Evolutionary conservation across 192 early-diverging fungal species (phyloP).

Genomic region (Backusella parvicylindrica): DNA sequence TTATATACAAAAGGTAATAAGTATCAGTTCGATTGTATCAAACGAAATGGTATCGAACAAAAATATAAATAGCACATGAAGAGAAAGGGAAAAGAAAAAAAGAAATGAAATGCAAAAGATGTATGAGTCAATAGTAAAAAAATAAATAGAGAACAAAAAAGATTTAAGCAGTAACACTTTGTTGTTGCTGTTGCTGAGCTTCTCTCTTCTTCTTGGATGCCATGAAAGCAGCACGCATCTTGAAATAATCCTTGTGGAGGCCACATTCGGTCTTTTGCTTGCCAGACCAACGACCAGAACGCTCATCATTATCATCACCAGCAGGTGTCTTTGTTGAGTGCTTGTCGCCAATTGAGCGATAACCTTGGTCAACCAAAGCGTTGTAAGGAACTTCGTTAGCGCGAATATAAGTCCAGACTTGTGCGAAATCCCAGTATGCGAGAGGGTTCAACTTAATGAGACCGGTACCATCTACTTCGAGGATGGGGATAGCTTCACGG

Average conservation of each 20-base stretch:
- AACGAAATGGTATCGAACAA: neutral
- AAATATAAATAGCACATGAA: neutral
- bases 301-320: constrained; percentile 66
- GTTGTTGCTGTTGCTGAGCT: constrained; percentile 19
- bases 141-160: neutral
- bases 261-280: constrained; percentile 93
- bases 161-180: neutral
- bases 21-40: neutral
- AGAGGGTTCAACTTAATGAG: constrained; percentile 92
- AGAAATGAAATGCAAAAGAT: neutral
- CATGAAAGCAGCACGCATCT: constrained; percentile 79
- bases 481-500: constrained; percentile 67
- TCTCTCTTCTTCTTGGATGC: constrained; percentile 75
- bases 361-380: constrained; percentile 81
- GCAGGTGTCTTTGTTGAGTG: constrained; percentile 80
- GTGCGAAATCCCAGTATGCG: constrained; percentile 86
- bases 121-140: neutral
- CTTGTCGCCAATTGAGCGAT: constrained; percentile 90
- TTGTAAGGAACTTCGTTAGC: constrained; percentile 92
- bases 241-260: constrained; percentile 95
- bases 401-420: constrained; percentile 83
- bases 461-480: constrained; percentile 80
- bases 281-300: constrained; percentile 87
- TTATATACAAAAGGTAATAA: neutral
- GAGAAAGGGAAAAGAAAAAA: neutral